phyloP scores from a whole-genome alignment of 225 moss, liverwort and hornwort species.

The Antitrichia curtipendula region DNA sequence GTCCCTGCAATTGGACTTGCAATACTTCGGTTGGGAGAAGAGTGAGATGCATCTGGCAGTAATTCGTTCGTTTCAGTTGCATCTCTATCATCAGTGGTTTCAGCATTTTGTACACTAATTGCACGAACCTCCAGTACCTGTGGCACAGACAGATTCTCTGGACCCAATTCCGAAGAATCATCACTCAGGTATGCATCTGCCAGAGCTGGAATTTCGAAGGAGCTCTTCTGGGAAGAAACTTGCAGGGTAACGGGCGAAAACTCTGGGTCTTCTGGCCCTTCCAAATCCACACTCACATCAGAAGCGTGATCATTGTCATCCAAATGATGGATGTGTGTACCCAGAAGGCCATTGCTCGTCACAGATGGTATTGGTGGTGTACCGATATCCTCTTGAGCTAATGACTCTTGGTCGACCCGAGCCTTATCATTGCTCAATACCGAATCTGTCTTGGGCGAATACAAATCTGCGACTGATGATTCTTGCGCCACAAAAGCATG shows the following conservation, averaged over 20 bases:
- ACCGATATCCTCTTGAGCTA: neutral
- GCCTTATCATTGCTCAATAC: neutral
- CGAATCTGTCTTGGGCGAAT: neutral
- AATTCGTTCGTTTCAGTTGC: neutral
- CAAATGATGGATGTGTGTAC: neutral
- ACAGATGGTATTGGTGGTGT: neutral
- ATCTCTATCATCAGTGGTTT: neutral
- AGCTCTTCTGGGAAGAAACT: neutral
- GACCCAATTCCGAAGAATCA: neutral
- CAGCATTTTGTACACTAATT: neutral
- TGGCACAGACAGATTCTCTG: neutral
- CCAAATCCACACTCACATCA: neutral
- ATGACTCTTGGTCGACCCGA: neutral
- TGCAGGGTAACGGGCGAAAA: neutral
- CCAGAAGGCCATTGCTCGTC: neutral
- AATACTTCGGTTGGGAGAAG: neutral
- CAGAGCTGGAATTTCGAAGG: neutral
- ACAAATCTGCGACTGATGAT: neutral
- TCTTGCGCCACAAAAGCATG: neutral
- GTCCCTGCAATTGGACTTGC: neutral
- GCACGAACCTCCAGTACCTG: neutral
- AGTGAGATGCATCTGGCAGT: neutral
- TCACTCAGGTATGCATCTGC: neutral
- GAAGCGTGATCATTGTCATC: neutral
- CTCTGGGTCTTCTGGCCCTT: neutral